A percentile compares a stretch with the other conserved stretches of the same genome.
These are phyloP conservation scores for Kluyveromyces dobzhanskii DNA, from an alignment of 805 yeast species.

Conservation along the genomic window DNA sequence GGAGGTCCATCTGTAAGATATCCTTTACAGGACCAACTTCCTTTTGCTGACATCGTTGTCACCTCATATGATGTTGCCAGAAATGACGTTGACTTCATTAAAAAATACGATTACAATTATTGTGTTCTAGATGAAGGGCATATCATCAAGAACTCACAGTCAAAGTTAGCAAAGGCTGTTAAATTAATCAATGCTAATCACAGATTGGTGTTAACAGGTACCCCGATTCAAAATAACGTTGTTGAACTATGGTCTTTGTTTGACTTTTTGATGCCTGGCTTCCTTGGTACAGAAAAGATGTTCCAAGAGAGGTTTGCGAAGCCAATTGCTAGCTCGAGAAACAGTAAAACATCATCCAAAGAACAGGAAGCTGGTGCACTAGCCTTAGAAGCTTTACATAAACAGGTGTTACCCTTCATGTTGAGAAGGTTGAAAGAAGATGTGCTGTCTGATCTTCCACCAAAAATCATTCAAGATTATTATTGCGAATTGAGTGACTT, in stretches of 20 bases:
- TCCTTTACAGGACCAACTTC: conserved; percentile 44
- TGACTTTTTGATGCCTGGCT: conserved; percentile 98
- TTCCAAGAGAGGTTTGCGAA: conserved; percentile 96
- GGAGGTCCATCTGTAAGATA: conserved; percentile 80
- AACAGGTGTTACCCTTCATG: conserved; percentile 94
- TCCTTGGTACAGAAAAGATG: conserved; percentile 86
- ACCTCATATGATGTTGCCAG: conserved; percentile 96
- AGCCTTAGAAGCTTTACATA: conserved; percentile 91
- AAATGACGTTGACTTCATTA: conserved; percentile 67
- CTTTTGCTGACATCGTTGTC: conserved; percentile 70
- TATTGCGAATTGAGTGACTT: conserved; percentile 91
- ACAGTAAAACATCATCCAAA: conserved; percentile 77
- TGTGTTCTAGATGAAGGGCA: conserved; percentile 98
- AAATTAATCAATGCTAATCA: conserved; percentile 80
- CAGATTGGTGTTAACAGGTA: conserved; percentile 85
- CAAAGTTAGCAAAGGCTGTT: conserved; percentile 84
- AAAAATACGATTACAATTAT: conserved; percentile 68
- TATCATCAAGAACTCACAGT: conserved; percentile 83
- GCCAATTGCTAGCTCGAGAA: conserved; percentile 91
- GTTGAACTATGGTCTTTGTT: conserved; percentile 95
- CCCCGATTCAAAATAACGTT: conserved; percentile 97
- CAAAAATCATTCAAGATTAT: conserved; percentile 96
- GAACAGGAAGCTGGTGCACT: conserved; percentile 97
- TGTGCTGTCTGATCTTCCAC: conserved; percentile 91
- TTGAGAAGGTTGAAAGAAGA: conserved; percentile 93